Conservation (phyloP, 257 asterid species). For the Rubia yunnanensis region DNA sequence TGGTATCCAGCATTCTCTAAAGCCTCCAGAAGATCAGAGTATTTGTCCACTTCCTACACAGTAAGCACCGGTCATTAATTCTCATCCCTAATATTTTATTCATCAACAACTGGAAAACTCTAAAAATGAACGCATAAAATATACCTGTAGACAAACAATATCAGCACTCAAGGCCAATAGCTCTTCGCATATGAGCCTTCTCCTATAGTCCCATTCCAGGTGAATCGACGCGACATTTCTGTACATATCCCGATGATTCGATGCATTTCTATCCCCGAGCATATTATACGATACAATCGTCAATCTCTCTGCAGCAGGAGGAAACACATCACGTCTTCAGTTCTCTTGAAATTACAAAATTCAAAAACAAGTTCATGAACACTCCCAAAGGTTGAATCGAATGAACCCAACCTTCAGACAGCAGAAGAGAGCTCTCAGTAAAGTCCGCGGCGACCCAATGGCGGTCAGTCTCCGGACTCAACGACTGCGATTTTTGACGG, state of each 20-base stretch:
- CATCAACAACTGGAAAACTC: background rate
- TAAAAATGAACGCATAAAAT: background rate
- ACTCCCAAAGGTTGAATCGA: no score
- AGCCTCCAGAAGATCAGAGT: conserved; percentile 19
- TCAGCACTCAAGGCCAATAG: conserved; percentile 23
- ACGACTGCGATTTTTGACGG: background rate
- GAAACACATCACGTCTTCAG: background rate
- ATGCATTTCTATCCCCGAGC: conserved; percentile 31
- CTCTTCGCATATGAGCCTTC: conserved; percentile 25
- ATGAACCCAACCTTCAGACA: conserved; percentile 19
- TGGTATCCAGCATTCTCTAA: conserved; percentile 29
- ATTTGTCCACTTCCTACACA: conserved; percentile 34
- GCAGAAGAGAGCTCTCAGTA: background rate
- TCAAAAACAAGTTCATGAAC: background rate
- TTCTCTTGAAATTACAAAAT: background rate
- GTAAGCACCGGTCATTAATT: background rate
- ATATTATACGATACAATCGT: conserved; percentile 27
- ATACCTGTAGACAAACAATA: conserved; percentile 30
- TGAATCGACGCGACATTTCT: conserved; percentile 25
- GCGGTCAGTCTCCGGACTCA: conserved; percentile 18
- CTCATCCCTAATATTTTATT: background rate
- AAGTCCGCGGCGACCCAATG: conserved; percentile 22
- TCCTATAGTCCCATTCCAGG: conserved; percentile 27
- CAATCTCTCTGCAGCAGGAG: conserved; percentile 17
- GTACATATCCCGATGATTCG: conserved; percentile 26